phyloP scores from a whole-genome alignment of 129 eudicot genomes.

The Dittrichia graveolens region DNA sequence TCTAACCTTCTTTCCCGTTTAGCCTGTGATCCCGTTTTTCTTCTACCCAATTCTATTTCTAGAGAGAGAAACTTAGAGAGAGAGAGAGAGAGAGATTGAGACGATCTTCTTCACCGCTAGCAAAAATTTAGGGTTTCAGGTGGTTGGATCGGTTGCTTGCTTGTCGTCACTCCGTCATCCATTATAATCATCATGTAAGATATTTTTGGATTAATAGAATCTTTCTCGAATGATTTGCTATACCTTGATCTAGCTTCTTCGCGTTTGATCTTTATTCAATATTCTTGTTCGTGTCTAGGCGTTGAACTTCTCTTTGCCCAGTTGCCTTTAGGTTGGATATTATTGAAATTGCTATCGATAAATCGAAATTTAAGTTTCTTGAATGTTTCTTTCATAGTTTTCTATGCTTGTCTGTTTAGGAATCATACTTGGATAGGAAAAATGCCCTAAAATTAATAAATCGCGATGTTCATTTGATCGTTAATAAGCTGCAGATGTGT shows the following conservation, averaged over 20 bases:
- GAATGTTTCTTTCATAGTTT: conserved; percentile 1
- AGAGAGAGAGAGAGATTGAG: conserved; percentile 30
- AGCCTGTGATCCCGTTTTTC: conserved; percentile 26
- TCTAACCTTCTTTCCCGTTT: conserved; percentile 26
- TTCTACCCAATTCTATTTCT: conserved; percentile 25
- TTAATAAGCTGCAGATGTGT: conserved; percentile 19
- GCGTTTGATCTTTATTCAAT: conserved; percentile 23
- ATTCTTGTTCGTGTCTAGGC: conserved; percentile 7
- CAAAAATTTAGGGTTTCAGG: conserved; percentile 34
- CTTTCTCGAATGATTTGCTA: conserved; percentile 6
- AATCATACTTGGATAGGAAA: not conserved
- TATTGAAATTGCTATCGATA: conserved; percentile 10
- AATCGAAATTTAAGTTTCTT: not conserved
- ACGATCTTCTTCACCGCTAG: conserved; percentile 32
- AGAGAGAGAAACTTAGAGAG: conserved; percentile 26
- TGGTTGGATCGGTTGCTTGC: conserved; percentile 22
- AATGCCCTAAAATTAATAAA: not conserved
- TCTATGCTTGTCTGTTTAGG: not conserved
- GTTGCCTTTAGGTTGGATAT: conserved; percentile 17
- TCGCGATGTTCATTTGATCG: conserved; percentile 19
- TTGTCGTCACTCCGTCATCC: conserved; percentile 22
- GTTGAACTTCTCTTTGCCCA: conserved; percentile 5
- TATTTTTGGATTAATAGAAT: conserved; percentile 2
- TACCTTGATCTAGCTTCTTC: conserved; percentile 19
- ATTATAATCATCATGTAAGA: conserved; percentile 32